Base-by-base conservation (phyloP, 2,329 filamentous ascomycete species). In the Fusarium miscanthi region DNA sequence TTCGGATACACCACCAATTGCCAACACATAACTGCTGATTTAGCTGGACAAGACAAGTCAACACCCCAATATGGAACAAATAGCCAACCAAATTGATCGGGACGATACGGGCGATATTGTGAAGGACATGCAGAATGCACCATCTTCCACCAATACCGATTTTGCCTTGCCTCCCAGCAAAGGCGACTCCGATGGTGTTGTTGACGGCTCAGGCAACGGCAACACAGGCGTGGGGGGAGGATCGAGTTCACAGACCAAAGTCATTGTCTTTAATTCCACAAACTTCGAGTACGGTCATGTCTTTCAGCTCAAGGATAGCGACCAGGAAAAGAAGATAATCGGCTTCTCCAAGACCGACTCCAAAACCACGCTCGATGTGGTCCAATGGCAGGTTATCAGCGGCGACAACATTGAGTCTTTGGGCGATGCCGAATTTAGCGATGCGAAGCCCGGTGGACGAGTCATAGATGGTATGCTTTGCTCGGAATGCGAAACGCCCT, bases 41-140 rank as follows among this genome's bases (percentile, higher is more conserved):
- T 41, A 41, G 21, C 31, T 23, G n/a, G 46, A 49, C 30, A 33
- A n/a, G 37, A 53, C 52, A 38, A 25, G 27, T 9, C 46, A 42
- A 27, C 17, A 31, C 31, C 31, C 37, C 37, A 46, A 63, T 56
- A 73, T 73, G 70, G 70, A 74, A 11, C 45, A 23, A n/a, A 37
- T 73, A 35, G 66, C 48, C 38, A 33, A 63, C 16, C 54, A 51
- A 27, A 27, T 49, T 30, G 45, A 48, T 38, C 46, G 48, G n/a
- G 58, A 66, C n/a, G 62, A 52, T 16, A 33, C 49, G 12, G 38
- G 23, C 37, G 49, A 68, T 21, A 31, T 52, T 19, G 40, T 59
- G 23, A 62, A 66, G 21, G 35, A 46, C 10, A 21, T 67, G 40
- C 53, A 65, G 62, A 23, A 37, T 11, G 33, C 27, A 16, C 27